Evolutionary conservation across 352 stramenopile genomes (phyloP), one percentile per base, ranked within the genome.

Genomic region (Lagenidium giganteum): DNA sequence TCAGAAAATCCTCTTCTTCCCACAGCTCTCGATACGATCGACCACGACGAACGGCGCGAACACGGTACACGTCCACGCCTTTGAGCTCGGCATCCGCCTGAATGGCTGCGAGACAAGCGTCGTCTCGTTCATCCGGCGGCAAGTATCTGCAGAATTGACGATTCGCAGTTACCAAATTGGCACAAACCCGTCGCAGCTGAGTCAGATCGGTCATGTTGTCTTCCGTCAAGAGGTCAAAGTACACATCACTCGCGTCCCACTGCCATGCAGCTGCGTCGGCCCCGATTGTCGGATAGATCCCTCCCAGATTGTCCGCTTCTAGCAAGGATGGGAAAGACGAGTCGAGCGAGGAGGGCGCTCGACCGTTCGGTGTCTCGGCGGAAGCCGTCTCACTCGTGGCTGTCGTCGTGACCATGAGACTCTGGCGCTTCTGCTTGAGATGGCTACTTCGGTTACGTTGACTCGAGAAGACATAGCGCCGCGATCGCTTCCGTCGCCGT

Each of bases 1-100:
- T 37, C 16, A 89, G 35, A 58, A 76, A 87, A 26, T 89, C 76
- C 14, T 60, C 61, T 57, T 94, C 83, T 29, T 85, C 73, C 83
- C 83, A 94, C 42, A 77, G 50, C 23, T 93, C 83, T 16, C 60
- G 70, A 42, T 92, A 94, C 22, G 38, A 73, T 25, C 80, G 76
- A 6, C 83, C 83, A 18, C 82, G 64, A 20, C 61, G 64, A 37
- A 74, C 27, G 5, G 61, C 36, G 0, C 61, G 58, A n/a, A 83
- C 50, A 26, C 60, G 48, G 8, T 51, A 4, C 3, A 37, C 40
- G 23, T 52, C 31, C 2, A 53, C 11, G 14, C 38, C 24, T 6
- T 50, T 36, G n/a, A 6, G 21, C n/a, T 11, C 21, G 2, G 67
- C 70, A 48, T 88, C 75, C 5, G 35, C 29, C 14, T 63, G 25